A percentile compares a stretch with the other conserved stretches of the same genome.
These are phyloP conservation scores for Petasospora fabianii DNA, from an alignment of 1,139 yeast species.

Conservation along the genomic window DNA sequence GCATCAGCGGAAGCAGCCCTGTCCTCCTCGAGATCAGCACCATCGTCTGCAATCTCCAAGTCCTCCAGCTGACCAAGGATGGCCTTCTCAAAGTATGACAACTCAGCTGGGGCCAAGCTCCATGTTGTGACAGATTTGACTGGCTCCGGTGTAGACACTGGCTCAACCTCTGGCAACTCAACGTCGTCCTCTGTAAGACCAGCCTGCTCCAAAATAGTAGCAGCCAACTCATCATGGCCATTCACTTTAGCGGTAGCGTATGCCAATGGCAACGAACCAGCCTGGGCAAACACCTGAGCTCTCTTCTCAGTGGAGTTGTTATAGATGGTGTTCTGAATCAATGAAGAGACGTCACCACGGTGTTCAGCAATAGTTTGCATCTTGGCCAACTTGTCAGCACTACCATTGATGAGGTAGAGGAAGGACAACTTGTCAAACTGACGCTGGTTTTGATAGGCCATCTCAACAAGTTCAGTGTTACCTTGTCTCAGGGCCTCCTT, in stretches of 20 bases:
- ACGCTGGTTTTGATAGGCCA: conserved; percentile 83
- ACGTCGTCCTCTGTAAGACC: conserved; percentile 63
- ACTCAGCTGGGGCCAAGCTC: conserved; percentile 75
- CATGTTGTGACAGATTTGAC: conserved; percentile 52
- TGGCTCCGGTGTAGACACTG: conserved; percentile 44
- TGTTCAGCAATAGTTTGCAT: conserved; percentile 90
- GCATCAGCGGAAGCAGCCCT: conserved; percentile 11
- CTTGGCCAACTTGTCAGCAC: conserved; percentile 63
- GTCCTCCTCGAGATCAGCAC: conserved; percentile 23
- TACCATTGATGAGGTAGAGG: conserved; percentile 82
- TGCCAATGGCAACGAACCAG: conserved; percentile 86
- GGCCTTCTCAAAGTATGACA: conserved; percentile 84
- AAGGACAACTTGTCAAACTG: conserved; percentile 87
- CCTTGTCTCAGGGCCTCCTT: conserved; percentile 90
- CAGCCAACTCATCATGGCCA: conserved; percentile 75
- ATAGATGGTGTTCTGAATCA: conserved; percentile 81
- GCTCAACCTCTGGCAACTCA: conserved; percentile 55
- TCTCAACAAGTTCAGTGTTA: conserved; percentile 78
- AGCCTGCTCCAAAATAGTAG: conserved; percentile 64
- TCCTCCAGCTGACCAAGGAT: conserved; percentile 74
- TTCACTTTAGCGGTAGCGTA: conserved; percentile 88
- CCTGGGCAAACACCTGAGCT: conserved; percentile 66
- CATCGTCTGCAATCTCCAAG: conserved; percentile 38
- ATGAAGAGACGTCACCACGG: conserved; percentile 76
- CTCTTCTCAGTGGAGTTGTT: conserved; percentile 73